phyloP scores from a whole-genome alignment of 2,329 filamentous ascomycete genomes.

The Fusarium pseudoanthophilum region DNA sequence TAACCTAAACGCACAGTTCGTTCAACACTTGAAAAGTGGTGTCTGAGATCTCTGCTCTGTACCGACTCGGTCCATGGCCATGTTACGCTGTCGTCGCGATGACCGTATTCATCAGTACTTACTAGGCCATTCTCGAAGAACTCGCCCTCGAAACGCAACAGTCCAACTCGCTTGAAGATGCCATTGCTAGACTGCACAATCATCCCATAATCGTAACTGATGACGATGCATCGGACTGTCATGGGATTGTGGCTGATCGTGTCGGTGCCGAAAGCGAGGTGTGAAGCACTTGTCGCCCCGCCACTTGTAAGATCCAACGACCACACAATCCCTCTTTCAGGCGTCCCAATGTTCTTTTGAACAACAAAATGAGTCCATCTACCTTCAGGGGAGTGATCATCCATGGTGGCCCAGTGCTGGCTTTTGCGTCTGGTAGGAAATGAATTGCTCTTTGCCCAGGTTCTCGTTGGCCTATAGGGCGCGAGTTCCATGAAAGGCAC shows the following conservation, averaged over 20 bases:
- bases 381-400: rapidly evolving
- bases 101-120: rapidly evolving
- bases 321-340: not conserved
- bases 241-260: not conserved
- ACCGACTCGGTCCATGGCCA: not conserved
- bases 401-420: not conserved
- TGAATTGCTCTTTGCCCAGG: not conserved
- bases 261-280: not conserved
- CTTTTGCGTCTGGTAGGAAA: not conserved
- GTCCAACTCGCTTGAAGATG: not conserved
- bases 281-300: rapidly evolving
- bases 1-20: not conserved
- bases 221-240: not conserved
- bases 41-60: not conserved
- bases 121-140: not conserved
- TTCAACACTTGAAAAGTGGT: not conserved
- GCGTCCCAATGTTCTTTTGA: not conserved
- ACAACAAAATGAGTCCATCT: not conserved
- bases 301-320: not conserved
- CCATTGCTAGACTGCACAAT: not conserved
- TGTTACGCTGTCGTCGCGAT: not conserved
- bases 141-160: not conserved
- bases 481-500: not conserved
- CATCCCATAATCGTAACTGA: rapidly evolving
- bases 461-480: not conserved